Conservation (phyloP, 768 basidiomycete species). For the Cubamyces lactineus region DNA sequence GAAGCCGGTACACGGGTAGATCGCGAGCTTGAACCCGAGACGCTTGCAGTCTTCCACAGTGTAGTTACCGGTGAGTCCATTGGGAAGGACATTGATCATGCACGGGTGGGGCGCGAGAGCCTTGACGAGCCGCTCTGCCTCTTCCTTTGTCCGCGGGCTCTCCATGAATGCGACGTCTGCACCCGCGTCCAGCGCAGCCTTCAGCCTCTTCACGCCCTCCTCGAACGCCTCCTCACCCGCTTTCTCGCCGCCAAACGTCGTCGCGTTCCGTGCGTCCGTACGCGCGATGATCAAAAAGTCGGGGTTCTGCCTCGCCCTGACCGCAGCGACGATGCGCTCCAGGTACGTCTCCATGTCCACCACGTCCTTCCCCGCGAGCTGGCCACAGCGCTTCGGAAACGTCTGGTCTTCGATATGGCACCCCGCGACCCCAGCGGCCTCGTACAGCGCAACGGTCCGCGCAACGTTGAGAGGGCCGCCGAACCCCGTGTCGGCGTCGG, state of each 20-base stretch:
- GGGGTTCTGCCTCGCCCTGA: constrained; percentile 29
- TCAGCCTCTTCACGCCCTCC: constrained; percentile 32
- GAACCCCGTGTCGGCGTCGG: constrained; percentile 33
- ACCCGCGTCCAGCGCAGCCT: constrained; percentile 30
- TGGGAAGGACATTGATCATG: constrained; percentile 35
- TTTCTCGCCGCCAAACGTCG: constrained; percentile 27
- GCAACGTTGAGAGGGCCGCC: constrained; percentile 32
- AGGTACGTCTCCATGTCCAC: constrained; percentile 33
- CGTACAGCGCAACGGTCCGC: constrained; percentile 30
- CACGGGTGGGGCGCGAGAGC: constrained; percentile 31
- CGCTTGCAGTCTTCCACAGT: constrained; percentile 30
- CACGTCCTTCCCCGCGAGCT: constrained; percentile 32
- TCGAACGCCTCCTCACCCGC: constrained; percentile 34
- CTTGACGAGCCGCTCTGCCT: constrained; percentile 30
- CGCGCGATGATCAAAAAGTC: constrained; percentile 32
- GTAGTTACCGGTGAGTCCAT: constrained; percentile 33
- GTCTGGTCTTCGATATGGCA: constrained; percentile 36
- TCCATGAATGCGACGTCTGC: constrained; percentile 36
- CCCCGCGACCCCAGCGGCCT: constrained; percentile 31
- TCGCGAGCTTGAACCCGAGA: constrained; percentile 32
- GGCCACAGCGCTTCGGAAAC: constrained; percentile 34
- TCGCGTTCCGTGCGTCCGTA: constrained; percentile 33
- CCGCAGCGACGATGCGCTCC: constrained; percentile 32
- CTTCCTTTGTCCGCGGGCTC: constrained; percentile 32
- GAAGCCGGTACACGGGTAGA: constrained; percentile 35